Percentiles rank a stretch among this genome's conserved stretches.
Conservation (phyloP, 306 rosid genomes). For the Pterocarpus santalinus region DNA sequence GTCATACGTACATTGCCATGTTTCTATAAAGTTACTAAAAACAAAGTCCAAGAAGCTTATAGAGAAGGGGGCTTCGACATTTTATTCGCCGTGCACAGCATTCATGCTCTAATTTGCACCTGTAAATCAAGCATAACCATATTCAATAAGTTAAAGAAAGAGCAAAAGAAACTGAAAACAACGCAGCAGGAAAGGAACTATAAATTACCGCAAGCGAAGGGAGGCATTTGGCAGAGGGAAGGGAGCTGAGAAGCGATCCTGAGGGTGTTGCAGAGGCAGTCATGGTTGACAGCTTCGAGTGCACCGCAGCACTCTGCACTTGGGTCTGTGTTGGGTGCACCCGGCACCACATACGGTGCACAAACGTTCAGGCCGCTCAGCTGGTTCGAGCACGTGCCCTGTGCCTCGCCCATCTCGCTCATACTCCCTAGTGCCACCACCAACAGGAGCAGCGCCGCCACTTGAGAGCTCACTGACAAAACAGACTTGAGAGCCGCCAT, state of each 20-base stretch:
- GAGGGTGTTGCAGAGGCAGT: slow-evolving; percentile 73
- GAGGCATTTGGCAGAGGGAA: slow-evolving; percentile 65
- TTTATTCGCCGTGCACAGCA: slow-evolving; percentile 13
- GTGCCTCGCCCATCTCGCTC: slow-evolving; percentile 49
- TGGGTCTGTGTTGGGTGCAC: slow-evolving; percentile 56
- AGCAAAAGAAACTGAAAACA: background rate
- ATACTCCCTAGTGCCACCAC: slow-evolving; percentile 40
- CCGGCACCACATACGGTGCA: slow-evolving; percentile 71
- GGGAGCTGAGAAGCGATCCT: slow-evolving; percentile 69
- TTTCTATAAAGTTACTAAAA: background rate
- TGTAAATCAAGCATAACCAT: slow-evolving; percentile 21
- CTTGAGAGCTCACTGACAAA: too few relatives aligned
- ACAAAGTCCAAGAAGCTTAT: background rate
- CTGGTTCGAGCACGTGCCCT: slow-evolving; percentile 54
- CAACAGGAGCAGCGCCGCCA: slow-evolving; percentile 42
- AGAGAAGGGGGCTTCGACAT: background rate
- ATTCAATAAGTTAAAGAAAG: too few relatives aligned
- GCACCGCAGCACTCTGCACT: slow-evolving; percentile 66
- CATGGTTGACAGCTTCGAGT: slow-evolving; percentile 53
- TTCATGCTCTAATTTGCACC: slow-evolving; percentile 28
- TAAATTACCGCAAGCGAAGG: slow-evolving; percentile 62
- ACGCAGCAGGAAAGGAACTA: background rate
- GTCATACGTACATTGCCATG: background rate
- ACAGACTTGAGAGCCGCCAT: slow-evolving; percentile 39
- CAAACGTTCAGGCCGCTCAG: slow-evolving; percentile 62